phyloP scores from a whole-genome alignment of 2,329 filamentous ascomycete genomes.

The Shiraia bambusicola region DNA sequence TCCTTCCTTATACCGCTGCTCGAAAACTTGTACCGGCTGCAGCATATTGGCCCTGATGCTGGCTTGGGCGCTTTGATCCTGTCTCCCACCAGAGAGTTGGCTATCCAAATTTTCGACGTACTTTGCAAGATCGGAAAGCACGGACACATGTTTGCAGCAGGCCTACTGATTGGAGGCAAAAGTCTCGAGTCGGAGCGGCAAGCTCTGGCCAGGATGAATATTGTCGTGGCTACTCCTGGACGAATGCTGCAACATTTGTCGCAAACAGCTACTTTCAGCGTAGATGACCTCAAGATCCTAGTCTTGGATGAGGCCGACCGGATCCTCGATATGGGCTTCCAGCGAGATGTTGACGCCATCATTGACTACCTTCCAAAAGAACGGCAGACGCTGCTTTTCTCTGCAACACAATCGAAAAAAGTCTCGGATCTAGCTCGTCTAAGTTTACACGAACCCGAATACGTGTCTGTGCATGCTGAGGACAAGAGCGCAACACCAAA shows the following conservation, averaged over 20 bases:
- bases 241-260: slow-evolving; percentile 95
- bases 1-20: slow-evolving; percentile 90
- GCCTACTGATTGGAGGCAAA: slow-evolving; percentile 91
- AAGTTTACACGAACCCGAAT: slow-evolving; percentile 87
- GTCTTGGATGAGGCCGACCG: slow-evolving; percentile 95
- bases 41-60: slow-evolving; percentile 83
- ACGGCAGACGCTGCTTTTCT: slow-evolving; percentile 91
- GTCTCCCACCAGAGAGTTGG: slow-evolving; percentile 90
- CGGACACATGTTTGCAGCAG: slow-evolving; percentile 83
- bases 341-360: slow-evolving; percentile 85
- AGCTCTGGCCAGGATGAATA: slow-evolving; percentile 88
- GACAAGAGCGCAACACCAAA: slow-evolving; percentile 77
- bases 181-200: slow-evolving; percentile 84
- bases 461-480: slow-evolving; percentile 88
- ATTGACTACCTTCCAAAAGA: slow-evolving; percentile 84
- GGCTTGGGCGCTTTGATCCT: slow-evolving; percentile 91
- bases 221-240: slow-evolving; percentile 91
- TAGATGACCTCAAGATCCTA: slow-evolving; percentile 87
- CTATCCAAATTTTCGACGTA: slow-evolving; percentile 96
- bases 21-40: slow-evolving; percentile 85
- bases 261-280: slow-evolving; percentile 86
- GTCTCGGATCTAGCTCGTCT: slow-evolving; percentile 89
- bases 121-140: slow-evolving; percentile 85
- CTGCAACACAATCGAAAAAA: slow-evolving; percentile 91
- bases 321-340: slow-evolving; percentile 97